Conservation (phyloP, 495 filamentous ascomycete species). For the Aspergillus coremiiformis region DNA sequence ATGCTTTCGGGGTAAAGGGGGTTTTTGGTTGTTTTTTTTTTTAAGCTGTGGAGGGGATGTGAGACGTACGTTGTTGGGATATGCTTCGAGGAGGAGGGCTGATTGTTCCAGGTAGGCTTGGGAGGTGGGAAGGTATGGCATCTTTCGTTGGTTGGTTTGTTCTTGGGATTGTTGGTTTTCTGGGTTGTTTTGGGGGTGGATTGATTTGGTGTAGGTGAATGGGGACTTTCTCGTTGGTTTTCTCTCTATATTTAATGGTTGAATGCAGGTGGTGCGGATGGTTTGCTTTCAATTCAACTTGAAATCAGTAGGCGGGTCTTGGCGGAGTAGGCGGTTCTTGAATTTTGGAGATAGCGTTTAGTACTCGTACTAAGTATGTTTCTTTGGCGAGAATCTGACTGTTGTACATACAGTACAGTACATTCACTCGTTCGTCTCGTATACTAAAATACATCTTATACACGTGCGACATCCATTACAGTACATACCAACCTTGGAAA, state of each 20-base stretch:
- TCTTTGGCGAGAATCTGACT: background rate
- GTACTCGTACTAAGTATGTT: too few species aligned
- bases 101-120: conserved; percentile 60
- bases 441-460: background rate
- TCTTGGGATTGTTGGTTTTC: background rate
- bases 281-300: background rate
- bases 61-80: conserved; percentile 52
- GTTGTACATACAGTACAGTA: too few species aligned
- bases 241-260: background rate
- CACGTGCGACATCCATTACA: background rate
- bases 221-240: too few species aligned
- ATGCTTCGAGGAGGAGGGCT: conserved; percentile 52
- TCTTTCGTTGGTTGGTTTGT: conserved; percentile 3
- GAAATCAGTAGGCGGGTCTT: background rate
- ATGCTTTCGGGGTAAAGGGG: background rate
- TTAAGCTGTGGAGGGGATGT: background rate
- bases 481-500: background rate
- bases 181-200: background rate
- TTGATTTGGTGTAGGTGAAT: background rate
- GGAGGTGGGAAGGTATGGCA: conserved; percentile 55
- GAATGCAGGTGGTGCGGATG: background rate
- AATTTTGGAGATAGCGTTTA: too few species aligned
- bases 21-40: background rate
- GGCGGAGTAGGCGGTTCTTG: too few species aligned
- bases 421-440: conserved; percentile 4